Percentiles rank a stretch among this genome's conserved stretches.
Conservation (phyloP, 495 filamentous ascomycete genomes). For the Hypoxylon rickii region DNA sequence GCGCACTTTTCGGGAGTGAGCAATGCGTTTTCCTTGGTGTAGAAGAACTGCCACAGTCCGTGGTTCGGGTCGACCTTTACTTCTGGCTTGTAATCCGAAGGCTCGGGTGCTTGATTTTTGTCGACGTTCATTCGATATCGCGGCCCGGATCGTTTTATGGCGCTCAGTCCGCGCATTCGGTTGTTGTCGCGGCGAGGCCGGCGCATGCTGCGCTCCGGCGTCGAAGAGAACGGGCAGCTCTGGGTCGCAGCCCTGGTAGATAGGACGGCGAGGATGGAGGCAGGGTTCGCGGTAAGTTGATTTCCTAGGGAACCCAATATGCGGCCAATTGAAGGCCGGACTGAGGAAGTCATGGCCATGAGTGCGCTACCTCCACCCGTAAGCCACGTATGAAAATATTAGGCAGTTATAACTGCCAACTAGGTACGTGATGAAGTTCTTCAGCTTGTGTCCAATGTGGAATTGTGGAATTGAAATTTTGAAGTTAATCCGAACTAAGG, state of each 20-base stretch:
- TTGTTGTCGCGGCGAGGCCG: constrained; percentile 60
- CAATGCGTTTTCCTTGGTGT: constrained; percentile 63
- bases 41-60: constrained; percentile 94
- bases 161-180: constrained; percentile 76
- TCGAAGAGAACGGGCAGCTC: constrained; percentile 37
- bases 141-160: constrained; percentile 75
- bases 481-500: constrained; percentile 27
- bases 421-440: constrained; percentile 2
- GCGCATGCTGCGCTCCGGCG: constrained; percentile 29
- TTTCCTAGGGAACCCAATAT: constrained; percentile 20
- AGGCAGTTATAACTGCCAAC: too few relatives aligned
- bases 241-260: constrained; percentile 13
- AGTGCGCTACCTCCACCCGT: too few relatives aligned
- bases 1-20: constrained; percentile 67
- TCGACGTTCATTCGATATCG: constrained; percentile 69
- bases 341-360: constrained; percentile 50
- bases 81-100: constrained; percentile 60
- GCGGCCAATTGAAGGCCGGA: constrained; percentile 51
- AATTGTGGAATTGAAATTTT: constrained; percentile 36
- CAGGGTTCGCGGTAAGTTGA: constrained; percentile 16
- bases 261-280: constrained; percentile 15
- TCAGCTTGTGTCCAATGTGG: too few relatives aligned
- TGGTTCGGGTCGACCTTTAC: constrained; percentile 70
- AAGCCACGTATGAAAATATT: too few relatives aligned
- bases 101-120: constrained; percentile 74